Percentiles rank a stretch among this genome's conserved stretches.
phyloP scores from a whole-genome alignment of 805 yeast species.

The Pichia rugopelliculosa region DNA sequence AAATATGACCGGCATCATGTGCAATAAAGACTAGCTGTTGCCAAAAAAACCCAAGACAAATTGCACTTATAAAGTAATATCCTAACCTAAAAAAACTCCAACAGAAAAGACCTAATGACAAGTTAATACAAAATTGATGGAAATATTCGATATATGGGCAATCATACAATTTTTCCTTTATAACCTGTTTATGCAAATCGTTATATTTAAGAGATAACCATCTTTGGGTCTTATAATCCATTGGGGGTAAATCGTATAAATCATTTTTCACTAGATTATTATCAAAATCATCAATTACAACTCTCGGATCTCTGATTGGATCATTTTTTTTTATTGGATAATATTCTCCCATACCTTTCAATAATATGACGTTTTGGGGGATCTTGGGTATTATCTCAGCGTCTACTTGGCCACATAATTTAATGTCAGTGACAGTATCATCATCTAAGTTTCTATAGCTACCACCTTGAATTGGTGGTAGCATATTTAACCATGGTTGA shows the following conservation, averaged over 20 bases:
- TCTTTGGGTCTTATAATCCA: constrained; percentile 64
- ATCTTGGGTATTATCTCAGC: constrained; percentile 42
- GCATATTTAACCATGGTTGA: constrained; percentile 59
- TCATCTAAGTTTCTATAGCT: constrained; percentile 26
- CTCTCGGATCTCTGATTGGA: constrained; percentile 48
- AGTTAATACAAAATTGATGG: constrained; percentile 59
- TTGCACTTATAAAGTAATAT: constrained; percentile 50
- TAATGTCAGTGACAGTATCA: constrained; percentile 9
- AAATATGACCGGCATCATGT: constrained; percentile 85
- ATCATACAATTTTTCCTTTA: constrained; percentile 53
- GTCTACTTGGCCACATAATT: constrained; percentile 35
- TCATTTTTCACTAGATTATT: constrained; percentile 49
- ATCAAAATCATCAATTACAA: constrained; percentile 50
- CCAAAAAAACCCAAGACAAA: constrained; percentile 71
- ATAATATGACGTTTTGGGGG: constrained; percentile 40
- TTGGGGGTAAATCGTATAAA: constrained; percentile 47
- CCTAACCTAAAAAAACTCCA: constrained; percentile 40
- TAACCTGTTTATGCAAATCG: constrained; percentile 48
- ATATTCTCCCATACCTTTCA: constrained; percentile 29
- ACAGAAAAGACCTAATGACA: constrained; percentile 43
- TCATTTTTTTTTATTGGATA: constrained; percentile 28
- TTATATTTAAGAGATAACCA: constrained; percentile 50
- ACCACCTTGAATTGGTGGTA: constrained; percentile 90
- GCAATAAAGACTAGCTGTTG: constrained; percentile 84
- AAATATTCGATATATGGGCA: constrained; percentile 70